A percentile compares a stretch with the other conserved stretches of the same genome.
Conservation (phyloP, 2,329 filamentous ascomycete genomes). For the Westerdykella aurantiaca region DNA sequence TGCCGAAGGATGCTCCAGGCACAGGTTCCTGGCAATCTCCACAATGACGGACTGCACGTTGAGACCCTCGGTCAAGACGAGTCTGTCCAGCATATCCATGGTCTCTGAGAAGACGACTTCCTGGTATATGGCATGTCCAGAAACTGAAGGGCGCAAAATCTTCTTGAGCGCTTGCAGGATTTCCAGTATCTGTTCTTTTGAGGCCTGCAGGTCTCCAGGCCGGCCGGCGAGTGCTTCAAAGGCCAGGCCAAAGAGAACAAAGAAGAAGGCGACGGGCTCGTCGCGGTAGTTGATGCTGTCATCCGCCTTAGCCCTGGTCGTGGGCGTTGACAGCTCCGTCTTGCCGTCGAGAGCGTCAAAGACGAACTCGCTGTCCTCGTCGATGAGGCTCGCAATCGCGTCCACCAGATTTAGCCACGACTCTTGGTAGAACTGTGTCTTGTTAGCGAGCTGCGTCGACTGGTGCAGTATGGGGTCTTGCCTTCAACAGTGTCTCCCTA, state of each 20-base stretch:
- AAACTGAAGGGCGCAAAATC: slow-evolving; percentile 89
- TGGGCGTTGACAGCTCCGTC: slow-evolving; percentile 34
- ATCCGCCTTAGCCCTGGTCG: slow-evolving; percentile 53
- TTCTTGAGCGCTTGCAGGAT: slow-evolving; percentile 90
- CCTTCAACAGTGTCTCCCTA: slow-evolving; percentile 79
- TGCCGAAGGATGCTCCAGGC: slow-evolving; percentile 85
- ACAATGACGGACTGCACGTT: slow-evolving; percentile 90
- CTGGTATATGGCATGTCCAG: slow-evolving; percentile 92
- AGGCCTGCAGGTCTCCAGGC: slow-evolving; percentile 63
- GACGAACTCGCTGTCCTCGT: slow-evolving; percentile 95
- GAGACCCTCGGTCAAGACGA: slow-evolving; percentile 84
- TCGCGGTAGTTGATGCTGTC: slow-evolving; percentile 92
- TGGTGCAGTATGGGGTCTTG: slow-evolving; percentile 19
- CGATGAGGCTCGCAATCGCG: slow-evolving; percentile 93
- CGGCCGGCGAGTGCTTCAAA: slow-evolving; percentile 91
- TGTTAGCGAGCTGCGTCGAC: slow-evolving; percentile 7
- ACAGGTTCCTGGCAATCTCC: slow-evolving; percentile 84
- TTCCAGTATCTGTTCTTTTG: slow-evolving; percentile 73
- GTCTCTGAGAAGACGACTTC: slow-evolving; percentile 95
- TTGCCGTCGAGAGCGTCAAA: slow-evolving; percentile 95
- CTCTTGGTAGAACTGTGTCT: slow-evolving; percentile 76
- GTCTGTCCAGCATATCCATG: slow-evolving; percentile 88
- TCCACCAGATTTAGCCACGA: slow-evolving; percentile 96
- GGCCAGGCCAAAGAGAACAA: slow-evolving; percentile 91
- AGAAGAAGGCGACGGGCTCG: slow-evolving; percentile 97